Conservation (phyloP, 257 asterid species). For the Solanum pinnatisectum region DNA sequence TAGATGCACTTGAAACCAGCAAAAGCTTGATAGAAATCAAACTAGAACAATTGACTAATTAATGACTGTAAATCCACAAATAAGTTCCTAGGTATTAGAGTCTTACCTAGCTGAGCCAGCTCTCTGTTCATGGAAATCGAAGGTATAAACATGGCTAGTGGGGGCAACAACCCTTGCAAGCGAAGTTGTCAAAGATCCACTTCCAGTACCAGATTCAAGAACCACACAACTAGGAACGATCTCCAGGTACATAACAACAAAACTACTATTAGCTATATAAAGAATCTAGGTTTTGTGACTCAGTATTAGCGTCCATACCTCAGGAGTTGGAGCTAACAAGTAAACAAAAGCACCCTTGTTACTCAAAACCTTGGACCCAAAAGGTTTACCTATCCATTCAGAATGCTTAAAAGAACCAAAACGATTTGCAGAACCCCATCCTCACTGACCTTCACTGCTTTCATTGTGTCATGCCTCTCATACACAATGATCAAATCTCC, state of each 20-base stretch:
- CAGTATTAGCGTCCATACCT: constrained; percentile 77
- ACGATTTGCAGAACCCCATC: constrained; percentile 66
- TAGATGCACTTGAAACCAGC: background rate
- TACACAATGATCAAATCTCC: constrained; percentile 85
- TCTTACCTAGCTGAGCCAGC: constrained; percentile 85
- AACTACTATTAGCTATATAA: constrained; percentile 78
- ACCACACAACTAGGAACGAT: constrained; percentile 79
- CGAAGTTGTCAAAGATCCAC: constrained; percentile 86
- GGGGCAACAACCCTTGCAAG: constrained; percentile 87
- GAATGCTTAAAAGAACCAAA: constrained; percentile 79
- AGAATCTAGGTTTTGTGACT: constrained; percentile 95
- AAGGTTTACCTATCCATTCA: constrained; percentile 81
- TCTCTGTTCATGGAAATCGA: constrained; percentile 92
- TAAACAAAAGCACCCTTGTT: constrained; percentile 65
- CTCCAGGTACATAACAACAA: constrained; percentile 80
- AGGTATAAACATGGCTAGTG: constrained; percentile 71
- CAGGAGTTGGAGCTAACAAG: constrained; percentile 88
- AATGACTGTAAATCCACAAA: background rate
- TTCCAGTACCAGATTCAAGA: constrained; percentile 92
- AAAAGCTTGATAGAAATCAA: background rate
- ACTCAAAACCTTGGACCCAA: constrained; percentile 79
- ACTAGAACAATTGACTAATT: background rate
- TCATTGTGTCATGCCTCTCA: constrained; percentile 67
- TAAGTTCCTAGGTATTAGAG: background rate
- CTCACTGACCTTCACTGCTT: constrained; percentile 55